Percentiles rank a stretch among this genome's conserved stretches.
phyloP scores from a whole-genome alignment of 495 filamentous ascomycete species.

The Aspergillus taichungensis region DNA sequence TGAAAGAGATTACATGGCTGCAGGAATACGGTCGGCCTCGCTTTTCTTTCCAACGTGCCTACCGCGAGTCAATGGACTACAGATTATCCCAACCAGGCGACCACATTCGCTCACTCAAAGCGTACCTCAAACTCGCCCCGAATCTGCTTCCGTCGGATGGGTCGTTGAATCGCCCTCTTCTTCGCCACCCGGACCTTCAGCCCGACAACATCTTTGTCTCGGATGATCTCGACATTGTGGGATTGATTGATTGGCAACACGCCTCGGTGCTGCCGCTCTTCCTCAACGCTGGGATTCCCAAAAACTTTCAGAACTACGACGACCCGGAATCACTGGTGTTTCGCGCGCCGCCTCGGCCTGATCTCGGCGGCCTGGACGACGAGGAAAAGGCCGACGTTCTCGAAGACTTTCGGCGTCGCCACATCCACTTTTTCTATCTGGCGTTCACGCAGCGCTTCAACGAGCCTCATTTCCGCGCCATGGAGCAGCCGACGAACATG shows the following conservation, averaged over 20 bases:
- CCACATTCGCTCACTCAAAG: slow-evolving; percentile 3
- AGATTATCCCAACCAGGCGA: slow-evolving; percentile 1
- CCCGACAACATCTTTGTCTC: slow-evolving; percentile 7
- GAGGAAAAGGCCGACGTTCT: slow-evolving; percentile 4
- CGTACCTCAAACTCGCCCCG: slow-evolving; percentile 3
- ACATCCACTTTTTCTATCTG: slow-evolving; percentile 4
- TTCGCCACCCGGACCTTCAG: slow-evolving; percentile 4
- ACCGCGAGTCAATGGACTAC: slow-evolving; percentile 4
- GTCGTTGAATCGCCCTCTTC: background rate
- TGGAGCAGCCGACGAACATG: slow-evolving; percentile 2
- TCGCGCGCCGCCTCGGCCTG: background rate
- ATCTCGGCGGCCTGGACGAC: slow-evolving; percentile 3
- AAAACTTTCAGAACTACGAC: slow-evolving; percentile 5
- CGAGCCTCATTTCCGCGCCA: slow-evolving; percentile 2
- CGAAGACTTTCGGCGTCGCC: slow-evolving; percentile 5
- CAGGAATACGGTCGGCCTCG: slow-evolving; percentile 1
- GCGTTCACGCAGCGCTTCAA: slow-evolving; percentile 5
- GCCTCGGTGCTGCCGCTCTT: slow-evolving; percentile 2
- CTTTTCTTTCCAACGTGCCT: slow-evolving; percentile 2
- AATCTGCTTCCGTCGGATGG: slow-evolving; percentile 1
- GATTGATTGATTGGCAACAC: slow-evolving; percentile 7
- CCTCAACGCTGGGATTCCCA: slow-evolving; percentile 1
- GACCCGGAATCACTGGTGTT: slow-evolving; percentile 1
- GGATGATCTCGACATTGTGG: slow-evolving; percentile 3
- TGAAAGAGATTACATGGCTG: slow-evolving; percentile 4